Percentiles rank a stretch among this genome's conserved stretches.
phyloP scores from a whole-genome alignment of 495 filamentous ascomycete genomes.

The Lasiosphaeriaceae sp. region DNA sequence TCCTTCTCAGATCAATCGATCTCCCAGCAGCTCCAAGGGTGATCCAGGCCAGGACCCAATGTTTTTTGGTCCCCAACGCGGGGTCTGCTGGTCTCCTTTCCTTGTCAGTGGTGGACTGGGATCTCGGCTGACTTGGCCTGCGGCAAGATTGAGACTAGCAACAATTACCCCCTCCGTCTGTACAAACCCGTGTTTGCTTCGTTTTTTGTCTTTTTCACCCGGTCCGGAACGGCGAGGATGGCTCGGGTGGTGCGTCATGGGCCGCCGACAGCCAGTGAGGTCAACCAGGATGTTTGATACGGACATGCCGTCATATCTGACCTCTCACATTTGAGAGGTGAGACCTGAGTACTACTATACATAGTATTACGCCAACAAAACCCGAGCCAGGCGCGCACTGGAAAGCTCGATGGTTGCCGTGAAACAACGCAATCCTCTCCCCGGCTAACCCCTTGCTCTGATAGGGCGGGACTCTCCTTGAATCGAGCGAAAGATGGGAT shows the following conservation, averaged over 20 bases:
- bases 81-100: background rate
- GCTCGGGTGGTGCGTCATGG: too few relatives aligned
- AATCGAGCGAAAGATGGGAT: conserved; percentile 4
- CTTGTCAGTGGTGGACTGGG: background rate
- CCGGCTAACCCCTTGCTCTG: background rate
- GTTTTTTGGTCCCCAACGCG: background rate
- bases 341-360: background rate
- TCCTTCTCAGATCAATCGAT: conserved; percentile 12
- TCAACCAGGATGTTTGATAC: background rate
- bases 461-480: background rate
- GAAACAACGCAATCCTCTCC: background rate
- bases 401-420: background rate
- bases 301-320: background rate
- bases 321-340: background rate
- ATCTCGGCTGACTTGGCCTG: background rate
- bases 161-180: too few relatives aligned
- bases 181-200: too few relatives aligned
- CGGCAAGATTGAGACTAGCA: too few relatives aligned
- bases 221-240: too few relatives aligned
- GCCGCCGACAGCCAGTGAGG: background rate
- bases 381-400: background rate
- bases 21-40: background rate
- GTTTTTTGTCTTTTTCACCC: too few relatives aligned
- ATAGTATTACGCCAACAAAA: background rate
- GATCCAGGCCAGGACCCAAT: conserved; percentile 4